Conservation (phyloP, 805 yeast genomes). For the Dipodascus albidus region DNA sequence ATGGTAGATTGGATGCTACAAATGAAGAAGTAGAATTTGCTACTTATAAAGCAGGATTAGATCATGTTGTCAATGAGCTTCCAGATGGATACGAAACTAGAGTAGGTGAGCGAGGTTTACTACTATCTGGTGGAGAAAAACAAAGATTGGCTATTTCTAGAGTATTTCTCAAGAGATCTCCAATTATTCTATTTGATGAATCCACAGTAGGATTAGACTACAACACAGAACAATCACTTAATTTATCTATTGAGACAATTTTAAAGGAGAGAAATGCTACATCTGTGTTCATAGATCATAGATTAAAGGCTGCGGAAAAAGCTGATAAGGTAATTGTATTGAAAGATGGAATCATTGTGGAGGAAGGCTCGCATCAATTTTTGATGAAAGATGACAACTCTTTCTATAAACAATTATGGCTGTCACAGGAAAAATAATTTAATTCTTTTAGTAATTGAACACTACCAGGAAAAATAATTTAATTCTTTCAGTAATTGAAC, state of each 20-base stretch:
- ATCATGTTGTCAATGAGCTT: slow-evolving; percentile 47
- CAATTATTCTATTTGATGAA: slow-evolving; percentile 90
- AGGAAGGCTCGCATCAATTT: slow-evolving; percentile 73
- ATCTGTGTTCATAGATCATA: slow-evolving; percentile 84
- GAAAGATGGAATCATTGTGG: slow-evolving; percentile 68
- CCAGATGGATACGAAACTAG: slow-evolving; percentile 80
- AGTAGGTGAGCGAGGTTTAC: slow-evolving; percentile 94
- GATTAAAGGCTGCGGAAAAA: slow-evolving; percentile 88
- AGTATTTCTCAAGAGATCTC: slow-evolving; percentile 72
- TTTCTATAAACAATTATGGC: slow-evolving; percentile 76
- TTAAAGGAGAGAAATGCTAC: slow-evolving; percentile 53
- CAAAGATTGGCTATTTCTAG: slow-evolving; percentile 92
- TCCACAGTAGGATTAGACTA: slow-evolving; percentile 94
- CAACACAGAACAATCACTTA: slow-evolving; percentile 79
- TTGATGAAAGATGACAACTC: slow-evolving; percentile 45
- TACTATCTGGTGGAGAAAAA: slow-evolving; percentile 99
- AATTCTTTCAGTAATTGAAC: not conserved
- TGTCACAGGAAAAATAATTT: slow-evolving; percentile 56
- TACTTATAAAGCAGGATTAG: slow-evolving; percentile 60
- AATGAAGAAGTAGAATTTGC: slow-evolving; percentile 60
- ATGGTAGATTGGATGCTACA: slow-evolving; percentile 65
- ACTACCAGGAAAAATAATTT: not conserved
- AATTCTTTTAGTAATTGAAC: not conserved
- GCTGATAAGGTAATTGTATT: slow-evolving; percentile 86
- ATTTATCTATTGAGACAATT: slow-evolving; percentile 59